These are phyloP conservation scores for Dictyostelium capitatum DNA, from an alignment of 78 protist genomes.

Conservation along the genomic window DNA sequence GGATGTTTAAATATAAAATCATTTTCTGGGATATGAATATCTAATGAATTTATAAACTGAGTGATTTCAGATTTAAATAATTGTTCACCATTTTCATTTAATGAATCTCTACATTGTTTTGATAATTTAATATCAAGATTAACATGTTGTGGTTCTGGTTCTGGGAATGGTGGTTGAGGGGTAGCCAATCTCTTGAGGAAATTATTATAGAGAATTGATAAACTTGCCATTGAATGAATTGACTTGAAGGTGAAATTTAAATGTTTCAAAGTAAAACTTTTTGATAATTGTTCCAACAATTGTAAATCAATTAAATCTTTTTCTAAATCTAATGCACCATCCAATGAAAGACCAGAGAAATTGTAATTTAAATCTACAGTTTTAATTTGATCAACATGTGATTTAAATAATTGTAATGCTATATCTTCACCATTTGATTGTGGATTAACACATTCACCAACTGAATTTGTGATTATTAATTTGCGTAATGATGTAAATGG, in stretches of 20 bases:
- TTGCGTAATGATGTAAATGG: not conserved
- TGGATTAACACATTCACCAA: conserved; percentile 19
- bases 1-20: conserved; percentile 17
- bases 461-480: not conserved
- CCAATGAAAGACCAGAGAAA: not conserved
- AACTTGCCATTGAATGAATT: conserved; percentile 18
- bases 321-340: conserved; percentile 27
- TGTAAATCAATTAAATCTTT: conserved; percentile 1
- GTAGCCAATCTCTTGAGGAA: not conserved
- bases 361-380: conserved; percentile 1
- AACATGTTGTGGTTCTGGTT: not conserved
- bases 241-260: not conserved
- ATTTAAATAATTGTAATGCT: not conserved
- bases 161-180: not conserved
- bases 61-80: not conserved
- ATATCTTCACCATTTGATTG: conserved; percentile 3
- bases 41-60: not conserved
- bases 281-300: not conserved
- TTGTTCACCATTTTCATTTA: conserved; percentile 1
- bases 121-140: conserved; percentile 1
- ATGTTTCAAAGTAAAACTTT: no score
- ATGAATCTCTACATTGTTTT: conserved; percentile 7
- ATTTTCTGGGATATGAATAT: conserved; percentile 8
- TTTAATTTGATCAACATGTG: not conserved
- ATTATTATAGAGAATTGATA: not conserved